A percentile compares a stretch with the other conserved stretches of the same genome.
Evolutionary conservation across 2,329 filamentous ascomycete species (phyloP).

Genomic region (Ophiostoma australiae): DNA sequence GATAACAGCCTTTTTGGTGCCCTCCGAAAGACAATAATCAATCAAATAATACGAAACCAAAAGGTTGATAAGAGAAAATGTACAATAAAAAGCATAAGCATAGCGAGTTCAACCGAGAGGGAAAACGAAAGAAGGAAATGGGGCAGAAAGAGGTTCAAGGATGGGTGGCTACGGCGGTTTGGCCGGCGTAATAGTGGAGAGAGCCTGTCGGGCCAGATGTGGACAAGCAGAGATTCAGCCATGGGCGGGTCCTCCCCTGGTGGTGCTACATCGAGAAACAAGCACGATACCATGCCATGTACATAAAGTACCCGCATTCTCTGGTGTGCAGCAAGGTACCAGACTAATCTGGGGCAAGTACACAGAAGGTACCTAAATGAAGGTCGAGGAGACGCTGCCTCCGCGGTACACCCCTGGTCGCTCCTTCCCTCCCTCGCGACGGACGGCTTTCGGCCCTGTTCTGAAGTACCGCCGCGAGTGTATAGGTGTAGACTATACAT

Average conservation of each 20-base stretch:
- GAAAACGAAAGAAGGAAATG: background rate
- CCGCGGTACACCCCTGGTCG: constrained; percentile 19
- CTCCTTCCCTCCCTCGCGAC: constrained; percentile 21
- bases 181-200: constrained; percentile 56
- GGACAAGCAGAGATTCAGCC: constrained; percentile 26
- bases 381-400: constrained; percentile 16
- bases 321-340: background rate
- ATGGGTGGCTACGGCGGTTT: constrained; percentile 49
- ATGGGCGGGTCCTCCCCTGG: constrained; percentile 22
- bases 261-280: constrained; percentile 1
- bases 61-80: background rate
- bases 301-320: background rate
- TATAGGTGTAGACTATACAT: constrained; percentile 8
- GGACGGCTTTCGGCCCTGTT: constrained; percentile 28
- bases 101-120: constrained; percentile 4
- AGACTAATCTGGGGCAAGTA: background rate
- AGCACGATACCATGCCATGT: background rate
- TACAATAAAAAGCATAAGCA: background rate
- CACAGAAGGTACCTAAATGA: background rate
- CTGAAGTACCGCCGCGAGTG: constrained; percentile 25
- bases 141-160: constrained; percentile 16
- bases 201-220: constrained; percentile 24
- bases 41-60: too few species aligned
- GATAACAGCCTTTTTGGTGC: too few species aligned
- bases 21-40: too few species aligned